Evolutionary conservation across 345 rosid genomes (phyloP).

Genomic region (Gossypium turneri): DNA sequence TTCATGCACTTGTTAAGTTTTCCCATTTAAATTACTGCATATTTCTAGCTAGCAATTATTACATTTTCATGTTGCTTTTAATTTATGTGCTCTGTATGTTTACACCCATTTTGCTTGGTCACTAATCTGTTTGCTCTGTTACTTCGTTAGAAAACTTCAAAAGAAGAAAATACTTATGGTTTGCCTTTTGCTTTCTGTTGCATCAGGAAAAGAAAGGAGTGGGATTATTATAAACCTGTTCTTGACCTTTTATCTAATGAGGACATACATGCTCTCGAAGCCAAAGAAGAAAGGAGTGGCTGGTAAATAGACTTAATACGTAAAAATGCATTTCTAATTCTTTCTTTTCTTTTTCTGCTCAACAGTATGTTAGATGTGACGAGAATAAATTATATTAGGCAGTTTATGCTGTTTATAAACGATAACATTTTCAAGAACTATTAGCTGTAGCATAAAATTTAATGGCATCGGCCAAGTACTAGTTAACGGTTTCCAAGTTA

Average conservation of each 20-base stretch:
- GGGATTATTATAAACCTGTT: slow-evolving; percentile 60
- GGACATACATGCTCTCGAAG: slow-evolving; percentile 82
- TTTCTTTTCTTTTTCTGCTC: neutral
- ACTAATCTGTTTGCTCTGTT: neutral
- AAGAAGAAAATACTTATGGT: neutral
- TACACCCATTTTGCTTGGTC: neutral
- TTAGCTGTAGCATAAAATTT: no score
- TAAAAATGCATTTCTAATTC: neutral
- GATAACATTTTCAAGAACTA: neutral
- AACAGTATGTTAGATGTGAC: neutral
- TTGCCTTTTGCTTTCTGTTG: slow-evolving; percentile 9
- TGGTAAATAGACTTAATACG: slow-evolving; percentile 28
- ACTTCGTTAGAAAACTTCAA: neutral
- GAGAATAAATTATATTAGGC: neutral
- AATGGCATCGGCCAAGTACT: no score
- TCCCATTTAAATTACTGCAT: neutral
- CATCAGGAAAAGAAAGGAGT: slow-evolving; percentile 88
- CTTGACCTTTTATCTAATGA: slow-evolving; percentile 76
- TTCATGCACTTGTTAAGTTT: neutral
- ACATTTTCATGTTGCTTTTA: neutral
- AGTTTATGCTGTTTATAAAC: neutral
- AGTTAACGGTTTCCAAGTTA: no score
- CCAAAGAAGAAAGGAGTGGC: slow-evolving; percentile 62
- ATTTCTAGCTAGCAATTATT: neutral
- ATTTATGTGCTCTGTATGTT: neutral